Percentiles rank a stretch among this genome's conserved stretches.
Evolutionary conservation across 352 stramenopile genomes (phyloP).

Genomic region (Saprolegnia parasitica): DNA sequence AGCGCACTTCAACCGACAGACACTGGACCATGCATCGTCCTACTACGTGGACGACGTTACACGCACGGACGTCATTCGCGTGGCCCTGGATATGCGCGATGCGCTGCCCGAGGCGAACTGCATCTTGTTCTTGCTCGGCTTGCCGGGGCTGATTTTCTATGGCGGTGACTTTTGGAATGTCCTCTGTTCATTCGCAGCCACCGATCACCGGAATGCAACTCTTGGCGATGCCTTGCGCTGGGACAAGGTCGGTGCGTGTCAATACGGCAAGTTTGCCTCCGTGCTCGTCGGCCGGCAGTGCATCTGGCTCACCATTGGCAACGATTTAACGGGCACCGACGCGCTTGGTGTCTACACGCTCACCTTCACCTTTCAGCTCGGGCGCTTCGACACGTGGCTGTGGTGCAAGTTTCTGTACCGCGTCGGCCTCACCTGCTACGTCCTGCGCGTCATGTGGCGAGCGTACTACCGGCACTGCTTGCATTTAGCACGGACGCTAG

Average conservation of each 20-base stretch:
- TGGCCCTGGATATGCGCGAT: background rate
- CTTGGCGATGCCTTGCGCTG: background rate
- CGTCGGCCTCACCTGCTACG: background rate
- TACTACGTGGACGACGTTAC: background rate
- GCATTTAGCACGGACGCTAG: background rate
- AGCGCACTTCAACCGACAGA: background rate
- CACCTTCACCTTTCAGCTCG: background rate
- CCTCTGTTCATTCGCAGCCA: background rate
- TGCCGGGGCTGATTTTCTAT: background rate
- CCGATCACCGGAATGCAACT: background rate
- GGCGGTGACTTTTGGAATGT: background rate
- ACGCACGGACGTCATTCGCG: background rate
- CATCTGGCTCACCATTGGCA: background rate
- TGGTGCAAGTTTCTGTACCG: background rate
- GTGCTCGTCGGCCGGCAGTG: background rate
- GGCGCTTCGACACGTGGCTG: background rate
- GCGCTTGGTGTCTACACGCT: background rate
- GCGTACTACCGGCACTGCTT: background rate
- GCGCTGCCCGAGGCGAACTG: background rate
- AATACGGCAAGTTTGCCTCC: background rate
- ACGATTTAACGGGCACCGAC: background rate
- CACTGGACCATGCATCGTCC: background rate
- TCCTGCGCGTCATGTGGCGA: background rate
- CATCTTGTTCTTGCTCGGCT: background rate
- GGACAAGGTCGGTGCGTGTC: background rate